Evolutionary conservation across 2,329 filamentous ascomycete genomes (phyloP), one percentile per base, ranked within the genome.

Genomic region (Periconia sp.): DNA sequence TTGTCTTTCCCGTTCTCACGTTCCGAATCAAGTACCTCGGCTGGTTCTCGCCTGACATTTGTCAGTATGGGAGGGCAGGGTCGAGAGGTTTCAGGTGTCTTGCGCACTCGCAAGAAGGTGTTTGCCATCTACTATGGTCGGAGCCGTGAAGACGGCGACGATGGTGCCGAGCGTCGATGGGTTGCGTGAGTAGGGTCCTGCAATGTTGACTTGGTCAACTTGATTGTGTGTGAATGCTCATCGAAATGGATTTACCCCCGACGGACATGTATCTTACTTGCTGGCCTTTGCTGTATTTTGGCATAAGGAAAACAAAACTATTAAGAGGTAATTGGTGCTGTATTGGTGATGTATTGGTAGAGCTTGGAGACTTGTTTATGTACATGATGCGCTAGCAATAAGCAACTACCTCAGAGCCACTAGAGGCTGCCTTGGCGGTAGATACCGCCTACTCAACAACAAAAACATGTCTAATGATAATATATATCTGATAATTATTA

Each of bases 201-300:
- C 8, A n/a, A n/a, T n/a, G 11, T 8, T 25, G 23, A 12, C n/a
- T n/a, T n/a, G 29, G 15, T 8, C 13, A 8, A 13, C 15, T 31
- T 10, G 29, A 31, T 8, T 8, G 15, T 31, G 7, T 12, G 15
- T 10, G 29, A 15, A 16, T 16, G 15, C 9, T 8, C 7, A 10
- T 8, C 7, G 29, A 31, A 12, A 15, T 8, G 10, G 29, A 7
- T 8, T 5, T 35, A 35, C 32, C 18, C 8, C 32, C 32, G 7
- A 35, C 32, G 18, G 17, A 15, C 16, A 22, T 35, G 18, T 35
- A 35, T n/a, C 7, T 4, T 12, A 23, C 32, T 4, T 35, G 32
- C 13, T 35, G 32, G 10, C 32, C 32, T 23, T 22, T 19, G 4
- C 11, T 35, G 32, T 35, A 35, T 19, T 35, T 35, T 35, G 32